Base-by-base conservation (phyloP, 768 basidiomycete genomes). In the Tylopilus intermedius region DNA sequence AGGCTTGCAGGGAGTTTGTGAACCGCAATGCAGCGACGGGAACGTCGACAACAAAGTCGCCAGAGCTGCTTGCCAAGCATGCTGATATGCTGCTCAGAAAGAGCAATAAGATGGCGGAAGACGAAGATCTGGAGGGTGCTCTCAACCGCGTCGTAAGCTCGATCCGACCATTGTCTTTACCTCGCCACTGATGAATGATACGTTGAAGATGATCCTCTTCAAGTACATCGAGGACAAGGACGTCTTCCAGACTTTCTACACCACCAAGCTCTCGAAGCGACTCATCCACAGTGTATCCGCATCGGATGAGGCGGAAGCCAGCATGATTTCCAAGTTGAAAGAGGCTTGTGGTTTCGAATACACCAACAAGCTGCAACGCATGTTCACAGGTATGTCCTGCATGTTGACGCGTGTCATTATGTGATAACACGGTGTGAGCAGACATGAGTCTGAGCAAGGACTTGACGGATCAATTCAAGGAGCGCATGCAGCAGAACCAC, bases 181-280 rank as follows among this genome's bases (percentile, higher is more conserved):
- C 32, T 22, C 22, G 27, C 27, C 10, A 6, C 9, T 60, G 38
- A 67, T 29, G 53, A 49, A 65, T 29, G 53, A 49, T 46, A 35
- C 26, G 13, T 35, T 57, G 2, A 64, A 98, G 95, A 96, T 97
- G 94, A 79, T 90, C 13, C 74, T 98, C 45, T 96, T 99, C 88
- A 94, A 94, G 68, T 98, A 96, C 71, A 88, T 97, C 62, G 92
- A 94, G 67, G 94, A 98, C 77, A 96, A 96, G 75, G 95, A 99
- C 59, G 91, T 98, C 11, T 99, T 97, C 83, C 94, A 95, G 66
- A 89, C 89, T 15, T 98, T 95, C 78, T 98, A 99, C 74, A 89
- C 88, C 14, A 95, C 91, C 57, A 94, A 91, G 69, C 72, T 98
- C 22, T 90, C 90, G 33, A 90, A 90, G 67, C 92, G 95, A 55